Base-by-base conservation (phyloP, 352 stramenopile species). In the Phytophthora multivora region DNA sequence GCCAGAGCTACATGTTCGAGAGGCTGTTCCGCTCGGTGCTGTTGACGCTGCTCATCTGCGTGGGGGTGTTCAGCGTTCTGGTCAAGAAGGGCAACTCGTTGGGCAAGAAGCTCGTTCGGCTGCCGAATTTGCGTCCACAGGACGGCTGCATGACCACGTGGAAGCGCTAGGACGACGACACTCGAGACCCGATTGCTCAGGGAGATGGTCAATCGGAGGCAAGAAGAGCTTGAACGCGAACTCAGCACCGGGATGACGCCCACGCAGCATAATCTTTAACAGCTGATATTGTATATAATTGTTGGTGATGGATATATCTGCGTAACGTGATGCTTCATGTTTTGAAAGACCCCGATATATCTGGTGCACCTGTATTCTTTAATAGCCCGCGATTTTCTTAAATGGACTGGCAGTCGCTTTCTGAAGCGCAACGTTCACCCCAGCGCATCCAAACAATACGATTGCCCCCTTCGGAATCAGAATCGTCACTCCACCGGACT, bases 81-180 rank as follows among this genome's bases (percentile, higher is more conserved):
- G 67, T 95, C 10, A 93, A 93, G 63, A 94, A 93, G 50, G 88
- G 88, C 42, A 85, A 83, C 43, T 66, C 70, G 5, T 25, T 93
- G 15, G 86, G 86, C 39, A 54, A 88, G 59, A 83, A 76, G 43
- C 69, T 96, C 25, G 88, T 92, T 41, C 79, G 75, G 26, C 66
- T 86, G 38, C 85, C 86, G 51, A 72, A 65, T 26, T 58, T 94
- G 11, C 73, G 85, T 7, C 85, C 85, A 11, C 79, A 92, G 56
- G 79, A 94, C 30, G 85, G 84, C 18, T 96, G 79, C 55, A 83
- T 82, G 83, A 85, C 82, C n/a, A 64, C 73, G 28, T 91, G 79
- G 80, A 89, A 90, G 63, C 79, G 73, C 50, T 89, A 83, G 49
- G 12, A 21, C 23, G 9, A 13, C 40, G 26, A 15, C 9, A 6